Conservation (phyloP, 768 basidiomycete species). For the Russula lepida region DNA sequence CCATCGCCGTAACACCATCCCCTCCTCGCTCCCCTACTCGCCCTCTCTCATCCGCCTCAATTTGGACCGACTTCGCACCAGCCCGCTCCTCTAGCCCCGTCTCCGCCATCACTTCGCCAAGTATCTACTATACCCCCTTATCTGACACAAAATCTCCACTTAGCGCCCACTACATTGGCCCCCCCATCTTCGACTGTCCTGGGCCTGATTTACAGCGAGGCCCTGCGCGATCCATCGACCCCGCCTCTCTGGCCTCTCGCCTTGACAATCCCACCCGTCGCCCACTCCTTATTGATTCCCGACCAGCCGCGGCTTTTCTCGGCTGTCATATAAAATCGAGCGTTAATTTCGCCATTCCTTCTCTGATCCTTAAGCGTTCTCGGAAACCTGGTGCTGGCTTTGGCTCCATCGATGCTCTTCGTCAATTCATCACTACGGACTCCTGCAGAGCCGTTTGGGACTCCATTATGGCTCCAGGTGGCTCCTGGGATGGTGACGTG, state of each 20-base stretch:
- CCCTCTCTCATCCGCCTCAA: constrained; percentile 23
- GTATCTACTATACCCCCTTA: constrained; percentile 46
- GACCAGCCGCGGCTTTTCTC: constrained; percentile 58
- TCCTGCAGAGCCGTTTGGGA: constrained; percentile 69
- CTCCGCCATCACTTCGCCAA: constrained; percentile 33
- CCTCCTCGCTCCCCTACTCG: constrained; percentile 23
- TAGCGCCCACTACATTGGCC: constrained; percentile 28
- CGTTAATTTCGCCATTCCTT: constrained; percentile 82
- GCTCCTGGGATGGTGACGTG: constrained; percentile 67
- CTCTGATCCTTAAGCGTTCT: constrained; percentile 81
- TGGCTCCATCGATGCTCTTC: constrained; percentile 56
- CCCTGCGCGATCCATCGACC: constrained; percentile 34
- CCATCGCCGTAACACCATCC: constrained; percentile 47
- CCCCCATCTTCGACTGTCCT: constrained; percentile 21
- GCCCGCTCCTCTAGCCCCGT: constrained; percentile 38
- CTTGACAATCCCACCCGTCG: constrained; percentile 37
- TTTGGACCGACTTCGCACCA: constrained; percentile 28
- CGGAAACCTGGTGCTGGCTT: constrained; percentile 63
- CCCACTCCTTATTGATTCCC: constrained; percentile 77
- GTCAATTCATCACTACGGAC: constrained; percentile 78
- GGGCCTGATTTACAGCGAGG: constrained; percentile 22
- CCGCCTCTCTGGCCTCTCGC: constrained; percentile 40
- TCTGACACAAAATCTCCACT: constrained; percentile 29
- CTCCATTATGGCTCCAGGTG: constrained; percentile 38
- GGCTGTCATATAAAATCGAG: constrained; percentile 57